A percentile compares a stretch with the other conserved stretches of the same genome.
These are phyloP conservation scores for Clavispora vitiphila DNA, from an alignment of 805 yeast genomes.

Conservation along the genomic window DNA sequence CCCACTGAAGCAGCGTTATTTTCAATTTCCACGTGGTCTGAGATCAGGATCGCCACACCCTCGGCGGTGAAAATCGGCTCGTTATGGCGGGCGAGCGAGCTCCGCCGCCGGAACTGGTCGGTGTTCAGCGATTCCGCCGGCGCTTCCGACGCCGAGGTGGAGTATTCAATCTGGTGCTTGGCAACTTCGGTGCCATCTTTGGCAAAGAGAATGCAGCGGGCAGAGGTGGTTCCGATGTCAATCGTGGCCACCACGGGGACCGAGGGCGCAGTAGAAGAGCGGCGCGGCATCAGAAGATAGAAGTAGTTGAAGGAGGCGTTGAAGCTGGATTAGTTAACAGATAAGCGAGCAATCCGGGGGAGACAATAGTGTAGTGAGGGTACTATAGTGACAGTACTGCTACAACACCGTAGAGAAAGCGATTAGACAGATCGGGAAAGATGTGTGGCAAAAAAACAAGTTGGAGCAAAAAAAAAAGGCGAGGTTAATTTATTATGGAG, in stretches of 20 bases:
- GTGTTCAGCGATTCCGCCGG: constrained; percentile 38
- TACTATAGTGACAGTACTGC: no score
- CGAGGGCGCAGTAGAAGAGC: constrained; percentile 37
- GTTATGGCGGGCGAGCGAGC: constrained; percentile 40
- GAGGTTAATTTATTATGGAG: no score
- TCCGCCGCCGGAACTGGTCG: constrained; percentile 43
- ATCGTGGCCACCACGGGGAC: constrained; percentile 58
- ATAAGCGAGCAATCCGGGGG: no score
- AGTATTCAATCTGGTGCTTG: constrained; percentile 85
- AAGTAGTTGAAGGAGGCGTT: no score
- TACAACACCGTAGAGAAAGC: no score
- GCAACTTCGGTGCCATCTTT: constrained; percentile 73
- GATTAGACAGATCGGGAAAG: no score
- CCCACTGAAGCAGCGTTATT: constrained; percentile 46
- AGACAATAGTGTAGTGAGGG: no score
- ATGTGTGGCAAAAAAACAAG: no score
- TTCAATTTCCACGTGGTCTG: constrained; percentile 59
- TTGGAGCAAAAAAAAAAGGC: no score
- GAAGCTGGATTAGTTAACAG: no score
- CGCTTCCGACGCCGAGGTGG: constrained; percentile 62
- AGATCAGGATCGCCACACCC: constrained; percentile 63
- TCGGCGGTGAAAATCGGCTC: constrained; percentile 67
- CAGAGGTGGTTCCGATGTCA: constrained; percentile 90
- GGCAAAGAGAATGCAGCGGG: constrained; percentile 79
- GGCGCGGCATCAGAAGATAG: constrained; percentile 34